Base-by-base conservation (phyloP, 169 alveolate species). In the Babesia ovata region DNA sequence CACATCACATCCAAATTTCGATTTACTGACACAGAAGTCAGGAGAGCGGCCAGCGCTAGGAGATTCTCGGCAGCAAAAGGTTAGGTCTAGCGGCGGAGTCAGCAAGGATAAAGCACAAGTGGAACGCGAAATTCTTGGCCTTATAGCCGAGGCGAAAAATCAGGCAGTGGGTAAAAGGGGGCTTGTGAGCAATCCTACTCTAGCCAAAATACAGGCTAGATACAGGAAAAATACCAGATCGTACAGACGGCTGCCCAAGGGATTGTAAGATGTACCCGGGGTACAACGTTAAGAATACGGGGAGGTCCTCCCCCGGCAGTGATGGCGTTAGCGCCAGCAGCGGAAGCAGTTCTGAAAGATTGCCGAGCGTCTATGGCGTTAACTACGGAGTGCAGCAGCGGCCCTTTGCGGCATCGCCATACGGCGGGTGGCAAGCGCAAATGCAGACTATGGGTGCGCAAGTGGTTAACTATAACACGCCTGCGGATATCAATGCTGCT, bases 81-180 rank as follows among this genome's bases (percentile, higher is more conserved):
- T 3, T 2, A 16, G 8, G 8, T 17, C 56, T 2, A 16, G 56
- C 46, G 39, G 39, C 39, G 39, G 39, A 2, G 39, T 33, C 22
- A 56, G 50, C 19, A 72, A 50, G n/a, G 42, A 29, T 24, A 28
- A 28, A 22, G 44, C 46, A 7, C 36, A 33, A 7, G 16, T 59
- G 6, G 73, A 63, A 24, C 58, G 59, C 0, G 85, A 75, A 24
- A 26, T 60, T 9, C 24, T 60, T 58, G 76, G 73, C 21, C 46
- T 58, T 9, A 58, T 73, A 6, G 73, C 71, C 13, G 56, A 61
- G 36, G 56, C 81, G 28, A 45, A 73, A 22, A 49, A 63, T 21
- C 84, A 73, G 50, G 84, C 71, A 17, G 65, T 73, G 17, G 44
- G 45, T n/a, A 73, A 73, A 36, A 76, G 33, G 61, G 49, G 60